phyloP scores from a whole-genome alignment of 345 rosid species.

The Eucalyptus microcorys region DNA sequence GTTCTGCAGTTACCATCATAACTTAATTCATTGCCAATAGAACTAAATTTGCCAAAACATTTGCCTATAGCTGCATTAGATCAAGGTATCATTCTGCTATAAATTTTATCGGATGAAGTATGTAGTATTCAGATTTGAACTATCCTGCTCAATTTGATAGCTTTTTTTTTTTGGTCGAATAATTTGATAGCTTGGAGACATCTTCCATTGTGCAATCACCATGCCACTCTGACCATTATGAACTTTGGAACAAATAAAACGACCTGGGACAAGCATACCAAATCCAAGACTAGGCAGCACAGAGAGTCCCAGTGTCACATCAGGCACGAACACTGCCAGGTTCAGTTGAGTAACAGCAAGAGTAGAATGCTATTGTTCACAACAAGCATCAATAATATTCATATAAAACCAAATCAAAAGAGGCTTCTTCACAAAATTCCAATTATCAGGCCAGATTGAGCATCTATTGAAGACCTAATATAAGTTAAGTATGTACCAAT shows the following conservation, averaged over 20 bases:
- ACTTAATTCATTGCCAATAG: background rate
- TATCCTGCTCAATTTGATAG: background rate
- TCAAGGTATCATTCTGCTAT: background rate
- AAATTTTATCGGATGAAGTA: background rate
- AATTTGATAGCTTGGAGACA: background rate
- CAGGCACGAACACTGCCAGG: background rate
- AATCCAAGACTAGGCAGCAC: background rate
- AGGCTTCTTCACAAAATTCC: background rate
- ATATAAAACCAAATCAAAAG: background rate
- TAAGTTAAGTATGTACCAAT: conserved; percentile 43
- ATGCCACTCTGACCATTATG: background rate
- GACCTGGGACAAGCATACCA: background rate
- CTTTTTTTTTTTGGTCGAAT: no score
- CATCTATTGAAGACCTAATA: background rate
- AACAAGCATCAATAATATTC: background rate
- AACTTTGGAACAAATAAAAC: background rate
- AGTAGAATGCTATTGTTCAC: background rate
- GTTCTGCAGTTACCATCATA: background rate
- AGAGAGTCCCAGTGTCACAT: background rate
- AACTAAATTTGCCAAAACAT: background rate
- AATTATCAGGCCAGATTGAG: background rate
- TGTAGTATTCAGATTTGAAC: background rate
- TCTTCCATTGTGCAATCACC: background rate
- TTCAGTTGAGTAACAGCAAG: background rate
- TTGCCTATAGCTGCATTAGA: background rate